Evolutionary conservation across 2,329 filamentous ascomycete genomes (phyloP), one percentile per base, ranked within the genome.

Genomic region (Aspergillus latus): DNA sequence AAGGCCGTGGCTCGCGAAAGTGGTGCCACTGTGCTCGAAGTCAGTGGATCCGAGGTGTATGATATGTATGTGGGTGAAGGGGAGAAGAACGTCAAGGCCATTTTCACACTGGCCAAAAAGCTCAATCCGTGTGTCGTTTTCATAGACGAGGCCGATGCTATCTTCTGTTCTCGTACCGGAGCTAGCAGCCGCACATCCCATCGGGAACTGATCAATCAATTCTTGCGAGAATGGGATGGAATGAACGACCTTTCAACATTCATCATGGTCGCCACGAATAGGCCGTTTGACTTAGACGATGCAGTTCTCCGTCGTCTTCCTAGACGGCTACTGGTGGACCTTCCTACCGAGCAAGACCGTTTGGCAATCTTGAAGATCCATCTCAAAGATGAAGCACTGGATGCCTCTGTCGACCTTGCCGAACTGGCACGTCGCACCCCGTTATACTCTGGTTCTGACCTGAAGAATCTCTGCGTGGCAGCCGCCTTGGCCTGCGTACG

Each of bases 211-310:
- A 92, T 97, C 72, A 99, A 97, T 69, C 93, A 99, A 74, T 97
- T 97, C 72, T 78, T 99, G 49, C 88, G 92, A 52, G 93, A 97
- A 72, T 97, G 93, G 94, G 94, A 97, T 66, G 94, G 94, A 9
- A 88, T 97, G 79, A 88, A 89, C 64, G 81, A 86, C 57, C 83
- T 86, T 46, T 89, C 88, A 15, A 91, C 93, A 2, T 97, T 99
- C 72, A 93, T 99, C 73, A 97, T 99, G 92, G 92, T 97, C 0
- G 93, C 94, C 29, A 97, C 92, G 6, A 97, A 99, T 73, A 83
- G 93, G 8, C 94, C 94, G 0, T 97, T 96, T 67, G 94, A 97
- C 68, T 84, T 99, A 1, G 94, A 99, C 66, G 76, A 80, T 44
- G 80, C 80, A 3, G 75, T 81, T 16, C 72, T 82, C 21, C 76